phyloP scores from a whole-genome alignment of 139 green algal genomes.

The Asterochloris sp. region DNA sequence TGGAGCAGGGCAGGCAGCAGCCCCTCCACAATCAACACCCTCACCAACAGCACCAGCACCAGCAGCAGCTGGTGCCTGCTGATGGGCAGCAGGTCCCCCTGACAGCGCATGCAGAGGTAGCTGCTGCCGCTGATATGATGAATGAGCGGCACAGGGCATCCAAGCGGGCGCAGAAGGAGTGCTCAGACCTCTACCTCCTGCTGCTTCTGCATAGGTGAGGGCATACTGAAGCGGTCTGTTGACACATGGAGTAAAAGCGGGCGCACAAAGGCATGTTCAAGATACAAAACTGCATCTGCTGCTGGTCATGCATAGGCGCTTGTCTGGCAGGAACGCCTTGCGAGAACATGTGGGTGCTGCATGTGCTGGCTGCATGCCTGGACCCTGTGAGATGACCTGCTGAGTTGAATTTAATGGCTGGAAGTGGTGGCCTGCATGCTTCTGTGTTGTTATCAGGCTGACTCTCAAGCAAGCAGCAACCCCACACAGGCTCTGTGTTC shows the following conservation, averaged over 20 bases:
- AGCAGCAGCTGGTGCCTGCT: neutral
- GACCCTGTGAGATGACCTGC: no score
- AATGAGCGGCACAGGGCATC: slow-evolving; percentile 56
- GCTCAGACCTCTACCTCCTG: slow-evolving; percentile 67
- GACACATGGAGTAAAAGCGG: no score
- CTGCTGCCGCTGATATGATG: slow-evolving; percentile 35
- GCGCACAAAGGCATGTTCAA: neutral
- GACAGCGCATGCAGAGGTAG: slow-evolving; percentile 32
- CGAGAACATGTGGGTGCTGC: no score
- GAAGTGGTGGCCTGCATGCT: no score
- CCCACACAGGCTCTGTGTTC: no score
- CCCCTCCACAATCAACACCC: neutral
- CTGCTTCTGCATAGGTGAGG: slow-evolving; percentile 48
- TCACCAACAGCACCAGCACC: neutral
- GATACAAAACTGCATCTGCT: neutral
- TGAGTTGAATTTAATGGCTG: no score
- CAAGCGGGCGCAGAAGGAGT: slow-evolving; percentile 61
- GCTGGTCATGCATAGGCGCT: neutral
- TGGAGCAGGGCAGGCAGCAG: neutral
- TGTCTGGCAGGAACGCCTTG: neutral
- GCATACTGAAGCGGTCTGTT: no score
- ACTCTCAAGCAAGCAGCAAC: no score
- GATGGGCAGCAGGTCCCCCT: neutral
- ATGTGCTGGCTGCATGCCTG: no score
- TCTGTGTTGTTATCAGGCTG: no score